Conservation (phyloP, 768 basidiomycete species). For the Trametes maxima region DNA sequence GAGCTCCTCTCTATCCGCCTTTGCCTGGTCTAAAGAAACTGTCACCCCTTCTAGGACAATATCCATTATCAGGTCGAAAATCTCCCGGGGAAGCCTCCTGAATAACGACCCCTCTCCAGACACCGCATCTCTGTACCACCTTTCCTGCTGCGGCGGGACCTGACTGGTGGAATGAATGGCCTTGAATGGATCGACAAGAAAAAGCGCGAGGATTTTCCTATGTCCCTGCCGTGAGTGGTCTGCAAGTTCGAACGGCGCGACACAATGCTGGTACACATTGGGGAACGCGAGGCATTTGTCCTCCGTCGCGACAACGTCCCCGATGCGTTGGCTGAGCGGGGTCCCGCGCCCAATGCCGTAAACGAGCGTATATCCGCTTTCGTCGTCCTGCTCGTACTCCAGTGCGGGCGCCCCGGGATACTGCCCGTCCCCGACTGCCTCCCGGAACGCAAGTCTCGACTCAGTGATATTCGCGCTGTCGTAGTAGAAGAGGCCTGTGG, state of each 20-base stretch:
- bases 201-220: conserved; percentile 42
- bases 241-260: conserved; percentile 38
- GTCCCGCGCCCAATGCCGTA: conserved; percentile 1
- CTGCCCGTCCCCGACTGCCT: conserved; percentile 19
- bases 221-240: conserved; percentile 39
- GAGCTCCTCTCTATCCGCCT: conserved; percentile 20
- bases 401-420: background rate
- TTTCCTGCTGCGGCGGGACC: conserved; percentile 36
- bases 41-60: conserved; percentile 14
- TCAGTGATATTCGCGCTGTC: conserved; percentile 37
- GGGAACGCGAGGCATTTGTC: conserved; percentile 40
- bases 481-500: conserved; percentile 27
- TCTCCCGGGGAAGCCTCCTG: conserved; percentile 22
- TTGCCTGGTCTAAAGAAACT: conserved; percentile 18
- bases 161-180: conserved; percentile 34
- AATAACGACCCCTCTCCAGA: background rate
- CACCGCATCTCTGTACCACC: conserved; percentile 27
- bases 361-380: background rate
- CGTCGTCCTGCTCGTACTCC: background rate
- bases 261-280: conserved; percentile 41
- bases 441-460: conserved; percentile 37
- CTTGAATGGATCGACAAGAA: conserved; percentile 40
- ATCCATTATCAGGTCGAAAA: conserved; percentile 21
- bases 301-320: conserved; percentile 32
- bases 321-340: conserved; percentile 29